phyloP scores from a whole-genome alignment of 2,329 filamentous ascomycete genomes.

The Pseudogymnoascus pannorum region DNA sequence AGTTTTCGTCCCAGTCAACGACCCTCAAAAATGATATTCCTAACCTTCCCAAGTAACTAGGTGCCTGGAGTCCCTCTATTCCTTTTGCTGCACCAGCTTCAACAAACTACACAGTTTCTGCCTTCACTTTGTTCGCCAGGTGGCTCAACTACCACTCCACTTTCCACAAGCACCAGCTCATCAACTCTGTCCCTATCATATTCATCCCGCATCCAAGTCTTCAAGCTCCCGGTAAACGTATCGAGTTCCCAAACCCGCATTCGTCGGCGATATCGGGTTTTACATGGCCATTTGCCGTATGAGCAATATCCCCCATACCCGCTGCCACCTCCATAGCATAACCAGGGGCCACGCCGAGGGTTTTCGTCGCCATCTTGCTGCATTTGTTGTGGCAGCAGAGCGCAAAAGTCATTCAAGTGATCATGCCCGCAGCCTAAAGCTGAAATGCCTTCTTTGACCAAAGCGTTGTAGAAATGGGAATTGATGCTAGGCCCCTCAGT shows the following conservation, averaged over 20 bases:
- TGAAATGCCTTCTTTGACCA: slow-evolving; percentile 73
- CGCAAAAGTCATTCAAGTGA: slow-evolving; percentile 93
- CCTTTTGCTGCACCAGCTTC: too few species aligned
- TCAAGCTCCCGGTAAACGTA: slow-evolving; percentile 74
- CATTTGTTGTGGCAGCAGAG: slow-evolving; percentile 40
- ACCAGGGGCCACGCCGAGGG: slow-evolving; percentile 65
- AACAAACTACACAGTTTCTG: slow-evolving; percentile 15
- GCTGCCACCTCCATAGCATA: slow-evolving; percentile 87
- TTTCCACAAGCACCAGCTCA: slow-evolving; percentile 55
- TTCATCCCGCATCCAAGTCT: slow-evolving; percentile 85
- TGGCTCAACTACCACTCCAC: slow-evolving; percentile 13
- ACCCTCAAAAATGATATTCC: too few species aligned
- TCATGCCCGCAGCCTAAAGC: slow-evolving; percentile 62
- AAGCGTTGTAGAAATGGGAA: slow-evolving; percentile 77
- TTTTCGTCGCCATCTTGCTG: slow-evolving; percentile 20
- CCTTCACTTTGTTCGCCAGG: not conserved
- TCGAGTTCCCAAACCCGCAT: slow-evolving; percentile 85
- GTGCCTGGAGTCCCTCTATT: too few species aligned
- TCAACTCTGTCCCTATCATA: slow-evolving; percentile 49
- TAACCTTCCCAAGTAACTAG: too few species aligned
- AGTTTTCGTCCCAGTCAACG: too few species aligned
- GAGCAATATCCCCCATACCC: slow-evolving; percentile 92
- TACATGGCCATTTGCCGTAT: slow-evolving; percentile 39
- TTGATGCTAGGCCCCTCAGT: slow-evolving; percentile 87
- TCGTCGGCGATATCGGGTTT: slow-evolving; percentile 66